Conservation (phyloP, 2,329 filamentous ascomycete genomes). For the Cercospora citrullina region DNA sequence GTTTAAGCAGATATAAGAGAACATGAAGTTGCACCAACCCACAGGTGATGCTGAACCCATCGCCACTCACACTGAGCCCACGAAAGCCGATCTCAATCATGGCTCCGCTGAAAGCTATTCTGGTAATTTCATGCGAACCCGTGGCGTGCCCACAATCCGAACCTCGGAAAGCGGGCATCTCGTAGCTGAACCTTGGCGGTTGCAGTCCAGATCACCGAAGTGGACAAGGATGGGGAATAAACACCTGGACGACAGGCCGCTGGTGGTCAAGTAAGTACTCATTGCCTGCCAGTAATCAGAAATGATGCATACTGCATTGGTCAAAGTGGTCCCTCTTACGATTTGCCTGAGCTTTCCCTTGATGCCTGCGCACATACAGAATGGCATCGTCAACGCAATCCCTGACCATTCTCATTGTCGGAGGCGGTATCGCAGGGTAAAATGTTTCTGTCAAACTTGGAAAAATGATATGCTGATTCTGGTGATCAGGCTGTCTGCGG, state of each 20-base stretch:
- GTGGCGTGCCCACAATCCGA: conserved; percentile 1
- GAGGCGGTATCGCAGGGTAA: conserved; percentile 29
- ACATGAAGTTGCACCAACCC: not conserved
- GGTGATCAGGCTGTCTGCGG: conserved; percentile 33
- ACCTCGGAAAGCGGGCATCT: not conserved
- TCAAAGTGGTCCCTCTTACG: conserved; percentile 6
- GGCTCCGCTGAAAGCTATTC: not conserved
- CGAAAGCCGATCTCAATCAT: not conserved
- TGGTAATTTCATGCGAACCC: not conserved
- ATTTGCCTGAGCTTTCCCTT: conserved; percentile 14
- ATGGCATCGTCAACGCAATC: conserved; percentile 33
- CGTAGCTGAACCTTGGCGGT: not conserved
- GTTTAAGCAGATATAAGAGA: not conserved
- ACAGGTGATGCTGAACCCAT: not conserved
- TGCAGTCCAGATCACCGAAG: not conserved
- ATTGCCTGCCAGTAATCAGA: not conserved
- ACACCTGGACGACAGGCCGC: not conserved
- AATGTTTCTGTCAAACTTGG: not conserved
- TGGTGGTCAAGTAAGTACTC: not conserved
- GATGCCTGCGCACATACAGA: conserved; percentile 16
- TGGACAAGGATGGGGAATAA: not conserved
- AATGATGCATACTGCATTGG: not conserved
- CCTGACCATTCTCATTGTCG: conserved; percentile 38
- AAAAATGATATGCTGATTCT: not conserved
- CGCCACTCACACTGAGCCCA: not conserved